Conservation (phyloP, 306 rosid species). For the Canavalia gladiata region DNA sequence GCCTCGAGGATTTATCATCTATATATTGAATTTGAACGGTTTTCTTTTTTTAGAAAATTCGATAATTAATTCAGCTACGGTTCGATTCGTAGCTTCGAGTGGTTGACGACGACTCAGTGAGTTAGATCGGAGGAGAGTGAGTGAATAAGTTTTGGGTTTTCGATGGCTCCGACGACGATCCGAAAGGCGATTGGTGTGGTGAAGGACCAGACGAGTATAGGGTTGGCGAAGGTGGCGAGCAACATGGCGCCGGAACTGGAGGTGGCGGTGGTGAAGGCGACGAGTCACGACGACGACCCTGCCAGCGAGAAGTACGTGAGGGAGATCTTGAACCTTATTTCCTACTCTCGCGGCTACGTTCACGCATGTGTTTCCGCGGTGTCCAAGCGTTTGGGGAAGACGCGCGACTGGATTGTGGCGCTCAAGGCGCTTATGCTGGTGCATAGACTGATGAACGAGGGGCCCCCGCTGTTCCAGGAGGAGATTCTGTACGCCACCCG, state of each 20-base stretch:
- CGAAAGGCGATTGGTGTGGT: conserved; percentile 98
- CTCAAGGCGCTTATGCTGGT: conserved; percentile 78
- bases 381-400: conserved; percentile 89
- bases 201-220: conserved; percentile 98
- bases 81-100: background rate
- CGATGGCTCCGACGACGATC: conserved; percentile 92
- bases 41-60: conserved; percentile 36
- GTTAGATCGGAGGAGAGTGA: background rate
- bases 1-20: background rate
- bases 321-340: conserved; percentile 77
- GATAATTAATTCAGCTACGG: background rate
- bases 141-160: background rate
- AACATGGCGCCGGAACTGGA: conserved; percentile 96
- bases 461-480: conserved; percentile 80
- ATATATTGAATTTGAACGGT: conserved; percentile 16
- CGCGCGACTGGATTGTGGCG: conserved; percentile 99
- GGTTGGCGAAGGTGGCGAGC: conserved; percentile 94
- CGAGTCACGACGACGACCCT: conserved; percentile 94
- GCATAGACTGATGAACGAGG: conserved; percentile 85
- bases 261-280: conserved; percentile 95
- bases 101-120: background rate
- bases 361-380: conserved; percentile 77
- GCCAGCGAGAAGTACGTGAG: conserved; percentile 87
- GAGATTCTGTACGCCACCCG: conserved; percentile 92
- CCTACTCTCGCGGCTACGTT: conserved; percentile 85